Conservation (phyloP, 2,329 filamentous ascomycete species). For the Dothistroma pini region DNA sequence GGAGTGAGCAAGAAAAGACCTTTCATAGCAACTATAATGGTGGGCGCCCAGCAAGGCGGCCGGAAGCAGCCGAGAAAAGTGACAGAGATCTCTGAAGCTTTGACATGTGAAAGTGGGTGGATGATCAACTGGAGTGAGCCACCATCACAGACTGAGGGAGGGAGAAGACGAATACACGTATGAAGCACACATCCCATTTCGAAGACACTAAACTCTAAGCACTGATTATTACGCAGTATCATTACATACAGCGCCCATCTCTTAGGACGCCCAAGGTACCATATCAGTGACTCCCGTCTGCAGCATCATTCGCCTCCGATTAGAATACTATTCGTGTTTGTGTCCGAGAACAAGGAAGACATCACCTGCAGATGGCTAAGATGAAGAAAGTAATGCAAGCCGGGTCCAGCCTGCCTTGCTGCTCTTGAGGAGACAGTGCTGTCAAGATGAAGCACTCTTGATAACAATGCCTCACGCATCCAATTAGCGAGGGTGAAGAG, state of each 20-base stretch:
- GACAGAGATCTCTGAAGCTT: neutral
- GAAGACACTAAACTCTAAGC: constrained; percentile 8
- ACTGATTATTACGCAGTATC: constrained; percentile 9
- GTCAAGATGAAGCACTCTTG: constrained; percentile 20
- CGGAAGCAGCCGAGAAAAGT: neutral
- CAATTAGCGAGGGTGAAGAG: constrained; percentile 15
- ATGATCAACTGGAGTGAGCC: neutral
- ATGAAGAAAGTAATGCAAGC: constrained; percentile 21
- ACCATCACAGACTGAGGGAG: neutral
- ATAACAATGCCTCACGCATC: constrained; percentile 18
- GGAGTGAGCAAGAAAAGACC: no score
- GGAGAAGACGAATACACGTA: neutral
- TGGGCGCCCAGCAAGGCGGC: neutral
- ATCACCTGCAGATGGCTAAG: constrained; percentile 24
- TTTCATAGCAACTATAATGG: neutral
- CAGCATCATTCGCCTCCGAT: constrained; percentile 1
- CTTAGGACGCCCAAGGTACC: neutral
- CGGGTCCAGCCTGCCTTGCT: constrained; percentile 20
- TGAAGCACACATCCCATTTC: neutral
- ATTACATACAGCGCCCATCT: constrained; percentile 2
- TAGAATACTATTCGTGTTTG: constrained; percentile 2
- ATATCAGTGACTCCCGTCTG: constrained; percentile 3
- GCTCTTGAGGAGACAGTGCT: constrained; percentile 16
- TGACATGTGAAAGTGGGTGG: neutral
- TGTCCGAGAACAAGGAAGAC: constrained; percentile 17